A percentile compares a stretch with the other conserved stretches of the same genome.
Evolutionary conservation across 2,329 filamentous ascomycete species (phyloP).

Genomic region (Sarocladium strictum): DNA sequence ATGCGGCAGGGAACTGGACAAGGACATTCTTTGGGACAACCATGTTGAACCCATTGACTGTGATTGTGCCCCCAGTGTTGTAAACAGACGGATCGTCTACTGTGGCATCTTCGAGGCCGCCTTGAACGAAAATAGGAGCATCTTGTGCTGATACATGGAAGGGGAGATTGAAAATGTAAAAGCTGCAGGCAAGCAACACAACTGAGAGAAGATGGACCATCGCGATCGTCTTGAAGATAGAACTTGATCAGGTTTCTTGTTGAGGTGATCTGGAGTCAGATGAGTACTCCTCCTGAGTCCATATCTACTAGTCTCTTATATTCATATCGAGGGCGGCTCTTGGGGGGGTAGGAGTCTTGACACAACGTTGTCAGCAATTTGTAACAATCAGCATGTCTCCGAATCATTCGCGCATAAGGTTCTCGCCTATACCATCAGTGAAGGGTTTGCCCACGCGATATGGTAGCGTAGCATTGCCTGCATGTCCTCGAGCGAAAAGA

Average conservation of each 20-base stretch:
- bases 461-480: too few relatives aligned
- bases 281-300: too few relatives aligned
- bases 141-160: neutral
- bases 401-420: too few relatives aligned
- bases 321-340: too few relatives aligned
- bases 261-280: neutral
- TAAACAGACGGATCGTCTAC: slow-evolving; percentile 24
- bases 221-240: neutral
- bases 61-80: slow-evolving; percentile 40
- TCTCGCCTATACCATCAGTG: too few relatives aligned
- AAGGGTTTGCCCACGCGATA: too few relatives aligned
- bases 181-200: neutral
- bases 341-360: too few relatives aligned
- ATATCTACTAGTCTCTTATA: too few relatives aligned
- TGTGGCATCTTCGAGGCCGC: slow-evolving; percentile 25
- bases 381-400: neutral
- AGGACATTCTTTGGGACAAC: slow-evolving; percentile 43
- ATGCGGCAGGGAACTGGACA: slow-evolving; percentile 33
- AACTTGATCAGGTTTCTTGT: neutral
- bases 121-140: slow-evolving; percentile 23
- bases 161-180: neutral
- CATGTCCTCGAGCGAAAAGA: neutral
- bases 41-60: slow-evolving; percentile 38
- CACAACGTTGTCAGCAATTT: slow-evolving; percentile 4
- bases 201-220: neutral